Evolutionary conservation across 805 yeast species (phyloP).

Genomic region (Ogataea trehalophila): DNA sequence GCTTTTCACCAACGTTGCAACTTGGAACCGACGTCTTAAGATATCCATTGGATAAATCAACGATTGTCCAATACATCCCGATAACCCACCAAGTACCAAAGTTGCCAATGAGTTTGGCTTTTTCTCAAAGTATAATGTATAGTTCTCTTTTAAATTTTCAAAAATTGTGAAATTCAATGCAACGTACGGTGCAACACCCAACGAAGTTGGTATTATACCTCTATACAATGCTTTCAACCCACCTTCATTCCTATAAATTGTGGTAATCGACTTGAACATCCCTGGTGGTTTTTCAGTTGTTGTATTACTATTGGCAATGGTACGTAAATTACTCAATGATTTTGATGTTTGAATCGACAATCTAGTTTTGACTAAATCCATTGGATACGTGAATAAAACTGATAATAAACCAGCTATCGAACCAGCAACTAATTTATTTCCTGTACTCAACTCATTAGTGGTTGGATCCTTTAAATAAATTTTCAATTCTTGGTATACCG

Average conservation of each 20-base stretch:
- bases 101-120: constrained; percentile 43
- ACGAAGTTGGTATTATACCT: constrained; percentile 84
- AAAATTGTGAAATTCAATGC: constrained; percentile 89
- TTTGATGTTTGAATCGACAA: constrained; percentile 84
- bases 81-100: constrained; percentile 72
- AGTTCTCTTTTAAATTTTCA: constrained; percentile 67
- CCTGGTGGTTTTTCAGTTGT: constrained; percentile 59
- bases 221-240: constrained; percentile 73
- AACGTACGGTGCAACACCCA: constrained; percentile 95
- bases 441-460: constrained; percentile 39
- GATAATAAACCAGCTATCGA: constrained; percentile 76
- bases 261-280: constrained; percentile 48
- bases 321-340: constrained; percentile 38
- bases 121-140: constrained; percentile 23
- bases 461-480: constrained; percentile 28
- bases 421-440: constrained; percentile 69
- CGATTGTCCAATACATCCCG: constrained; percentile 89
- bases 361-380: constrained; percentile 88
- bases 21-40: constrained; percentile 85
- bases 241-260: constrained; percentile 74
- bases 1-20: constrained; percentile 68
- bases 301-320: constrained; percentile 19
- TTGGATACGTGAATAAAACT: constrained; percentile 82
- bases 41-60: constrained; percentile 89
- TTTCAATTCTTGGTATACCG: constrained; percentile 69